phyloP scores from a whole-genome alignment of 768 basidiomycete species.

The Amanita thiersii region DNA sequence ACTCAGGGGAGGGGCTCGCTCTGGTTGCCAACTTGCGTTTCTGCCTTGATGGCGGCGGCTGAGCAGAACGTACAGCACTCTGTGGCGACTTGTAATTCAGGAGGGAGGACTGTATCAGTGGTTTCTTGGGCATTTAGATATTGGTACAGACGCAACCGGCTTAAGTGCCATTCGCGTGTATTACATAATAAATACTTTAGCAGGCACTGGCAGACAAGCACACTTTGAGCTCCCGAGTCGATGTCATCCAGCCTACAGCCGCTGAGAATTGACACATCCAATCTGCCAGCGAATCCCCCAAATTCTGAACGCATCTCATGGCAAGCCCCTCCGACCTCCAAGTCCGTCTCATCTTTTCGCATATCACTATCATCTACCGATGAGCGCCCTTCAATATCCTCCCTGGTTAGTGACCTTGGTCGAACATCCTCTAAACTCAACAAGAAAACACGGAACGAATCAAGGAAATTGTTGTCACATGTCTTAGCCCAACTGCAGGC shows the following conservation, averaged over 20 bases:
- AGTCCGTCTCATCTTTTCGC: background rate
- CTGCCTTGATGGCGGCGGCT: too few species aligned
- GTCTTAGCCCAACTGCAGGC: conserved; percentile 55
- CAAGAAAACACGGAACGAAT: conserved; percentile 46
- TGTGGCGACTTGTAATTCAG: too few species aligned
- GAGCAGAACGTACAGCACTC: too few species aligned
- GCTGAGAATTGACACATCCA: conserved; percentile 11
- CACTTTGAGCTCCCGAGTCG: background rate
- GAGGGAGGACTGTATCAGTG: too few species aligned
- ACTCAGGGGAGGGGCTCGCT: too few species aligned
- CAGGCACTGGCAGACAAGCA: background rate
- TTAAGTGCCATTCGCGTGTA: too few species aligned
- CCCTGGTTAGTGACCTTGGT: too few species aligned
- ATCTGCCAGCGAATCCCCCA: background rate
- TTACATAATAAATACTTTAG: background rate
- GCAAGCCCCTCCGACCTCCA: background rate
- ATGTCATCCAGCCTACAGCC: background rate
- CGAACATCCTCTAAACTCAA: conserved; percentile 15
- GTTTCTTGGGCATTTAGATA: too few species aligned
- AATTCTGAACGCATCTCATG: background rate
- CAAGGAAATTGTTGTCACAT: conserved; percentile 61
- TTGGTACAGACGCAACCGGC: too few species aligned
- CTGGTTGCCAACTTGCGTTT: too few species aligned
- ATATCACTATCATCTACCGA: background rate
- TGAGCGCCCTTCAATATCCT: background rate